Evolutionary conservation across 1,139 yeast genomes (phyloP).

Genomic region (Blastobotrys persicus): DNA sequence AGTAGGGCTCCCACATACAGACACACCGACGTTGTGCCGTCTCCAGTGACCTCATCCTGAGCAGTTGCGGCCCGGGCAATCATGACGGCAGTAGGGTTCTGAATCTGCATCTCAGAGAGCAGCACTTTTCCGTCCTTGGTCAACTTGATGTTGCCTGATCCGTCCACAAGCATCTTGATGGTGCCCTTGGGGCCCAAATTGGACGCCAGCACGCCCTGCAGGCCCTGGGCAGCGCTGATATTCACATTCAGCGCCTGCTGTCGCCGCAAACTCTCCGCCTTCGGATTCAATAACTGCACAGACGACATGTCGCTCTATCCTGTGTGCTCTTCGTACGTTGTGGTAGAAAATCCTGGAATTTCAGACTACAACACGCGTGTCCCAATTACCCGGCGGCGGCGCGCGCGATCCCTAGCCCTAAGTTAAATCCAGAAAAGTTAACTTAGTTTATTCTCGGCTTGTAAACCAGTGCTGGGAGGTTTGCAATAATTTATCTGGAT

Average conservation of each 20-base stretch:
- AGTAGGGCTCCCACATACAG: slow-evolving; percentile 90
- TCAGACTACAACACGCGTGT: slow-evolving; percentile 5
- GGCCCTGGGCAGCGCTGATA: slow-evolving; percentile 94
- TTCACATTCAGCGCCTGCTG: slow-evolving; percentile 94
- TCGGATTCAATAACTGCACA: slow-evolving; percentile 89
- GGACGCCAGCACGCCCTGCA: slow-evolving; percentile 86
- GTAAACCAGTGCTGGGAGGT: neutral
- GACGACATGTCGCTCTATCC: slow-evolving; percentile 39
- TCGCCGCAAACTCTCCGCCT: slow-evolving; percentile 93
- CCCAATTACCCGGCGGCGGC: slow-evolving; percentile 8
- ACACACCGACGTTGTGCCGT: slow-evolving; percentile 98
- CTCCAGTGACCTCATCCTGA: slow-evolving; percentile 98
- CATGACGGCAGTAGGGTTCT: slow-evolving; percentile 99
- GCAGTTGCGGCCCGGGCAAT: slow-evolving; percentile 97
- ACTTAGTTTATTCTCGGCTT: neutral
- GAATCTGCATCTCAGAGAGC: slow-evolving; percentile 95
- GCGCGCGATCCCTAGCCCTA: neutral
- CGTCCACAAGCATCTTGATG: slow-evolving; percentile 91
- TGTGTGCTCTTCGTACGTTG: neutral
- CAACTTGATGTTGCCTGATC: slow-evolving; percentile 90
- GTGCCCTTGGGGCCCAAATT: slow-evolving; percentile 98
- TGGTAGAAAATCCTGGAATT: slow-evolving; percentile 7
- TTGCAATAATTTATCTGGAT: neutral
- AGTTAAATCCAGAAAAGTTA: neutral
- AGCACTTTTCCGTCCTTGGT: slow-evolving; percentile 97